A percentile compares a stretch with the other conserved stretches of the same genome.
phyloP scores from a whole-genome alignment of 75 land plant species.

The Cryptomeria japonica region DNA sequence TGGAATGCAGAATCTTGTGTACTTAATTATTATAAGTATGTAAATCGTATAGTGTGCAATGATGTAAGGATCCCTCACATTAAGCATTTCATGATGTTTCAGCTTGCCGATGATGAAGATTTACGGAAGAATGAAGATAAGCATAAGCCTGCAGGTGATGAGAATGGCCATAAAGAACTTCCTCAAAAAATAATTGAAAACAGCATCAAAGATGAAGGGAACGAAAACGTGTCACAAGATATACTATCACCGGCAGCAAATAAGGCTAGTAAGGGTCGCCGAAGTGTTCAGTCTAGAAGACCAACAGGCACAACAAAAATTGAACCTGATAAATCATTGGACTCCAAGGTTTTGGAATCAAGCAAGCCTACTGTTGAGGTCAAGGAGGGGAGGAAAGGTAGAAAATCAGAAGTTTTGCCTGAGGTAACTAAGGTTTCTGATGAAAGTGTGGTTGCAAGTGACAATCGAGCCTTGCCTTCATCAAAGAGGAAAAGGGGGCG shows the following conservation, averaged over 20 bases:
- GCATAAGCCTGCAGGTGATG: not conserved
- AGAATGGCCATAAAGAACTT: not conserved
- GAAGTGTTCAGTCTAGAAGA: not conserved
- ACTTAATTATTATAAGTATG: not conserved
- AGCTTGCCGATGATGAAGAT: not conserved
- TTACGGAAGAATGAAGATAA: not conserved
- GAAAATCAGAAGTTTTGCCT: not conserved
- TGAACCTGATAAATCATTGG: not conserved
- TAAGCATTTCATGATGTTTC: not conserved
- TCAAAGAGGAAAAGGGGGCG: conserved; percentile 7
- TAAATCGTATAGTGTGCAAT: not conserved
- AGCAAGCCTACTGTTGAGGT: not conserved
- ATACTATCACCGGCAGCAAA: not conserved
- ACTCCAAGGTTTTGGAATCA: not conserved
- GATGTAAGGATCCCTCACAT: not conserved
- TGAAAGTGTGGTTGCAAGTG: not conserved
- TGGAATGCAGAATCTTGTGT: not conserved
- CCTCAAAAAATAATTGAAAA: not conserved
- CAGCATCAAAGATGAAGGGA: not conserved
- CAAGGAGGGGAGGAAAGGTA: conserved; percentile 6
- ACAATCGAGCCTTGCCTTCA: not conserved
- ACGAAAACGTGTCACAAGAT: conserved; percentile 5
- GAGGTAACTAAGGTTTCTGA: not conserved
- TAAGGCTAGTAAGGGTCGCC: conserved; percentile 2
- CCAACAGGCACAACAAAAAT: not conserved